Evolutionary conservation across 768 basidiomycete genomes (phyloP).

Genomic region (Suillus occidentalis): DNA sequence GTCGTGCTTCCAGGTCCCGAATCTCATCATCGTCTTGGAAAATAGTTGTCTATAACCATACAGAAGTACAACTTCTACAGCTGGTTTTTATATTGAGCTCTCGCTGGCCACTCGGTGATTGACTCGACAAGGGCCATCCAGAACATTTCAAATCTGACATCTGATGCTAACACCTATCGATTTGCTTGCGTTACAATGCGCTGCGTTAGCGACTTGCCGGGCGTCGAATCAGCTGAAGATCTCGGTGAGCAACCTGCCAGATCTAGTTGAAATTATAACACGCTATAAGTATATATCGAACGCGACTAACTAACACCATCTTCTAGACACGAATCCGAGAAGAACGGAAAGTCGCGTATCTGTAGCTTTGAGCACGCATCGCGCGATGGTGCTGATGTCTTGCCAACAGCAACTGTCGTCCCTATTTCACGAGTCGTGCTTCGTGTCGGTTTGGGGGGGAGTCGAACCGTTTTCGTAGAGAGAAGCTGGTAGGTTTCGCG

Average conservation of each 20-base stretch:
- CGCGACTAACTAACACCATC: not conserved
- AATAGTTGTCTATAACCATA: not conserved
- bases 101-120: not conserved
- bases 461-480: not conserved
- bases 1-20: not conserved
- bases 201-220: not conserved
- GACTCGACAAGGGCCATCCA: not conserved
- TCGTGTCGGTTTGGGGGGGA: not conserved
- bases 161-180: not conserved
- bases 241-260: not conserved
- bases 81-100: not conserved
- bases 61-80: not conserved
- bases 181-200: not conserved
- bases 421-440: not conserved
- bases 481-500: not conserved
- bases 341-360: not conserved
- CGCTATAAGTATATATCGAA: not conserved
- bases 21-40: not conserved
- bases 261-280: not conserved
- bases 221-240: not conserved
- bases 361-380: not conserved
- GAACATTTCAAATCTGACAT: not conserved
- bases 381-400: not conserved
- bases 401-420: conserved; percentile 1
- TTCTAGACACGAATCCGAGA: not conserved